Evolutionary conservation across 495 filamentous ascomycete species (phyloP), one percentile per base, ranked within the genome.

Genomic region (Aspergillus baeticus): DNA sequence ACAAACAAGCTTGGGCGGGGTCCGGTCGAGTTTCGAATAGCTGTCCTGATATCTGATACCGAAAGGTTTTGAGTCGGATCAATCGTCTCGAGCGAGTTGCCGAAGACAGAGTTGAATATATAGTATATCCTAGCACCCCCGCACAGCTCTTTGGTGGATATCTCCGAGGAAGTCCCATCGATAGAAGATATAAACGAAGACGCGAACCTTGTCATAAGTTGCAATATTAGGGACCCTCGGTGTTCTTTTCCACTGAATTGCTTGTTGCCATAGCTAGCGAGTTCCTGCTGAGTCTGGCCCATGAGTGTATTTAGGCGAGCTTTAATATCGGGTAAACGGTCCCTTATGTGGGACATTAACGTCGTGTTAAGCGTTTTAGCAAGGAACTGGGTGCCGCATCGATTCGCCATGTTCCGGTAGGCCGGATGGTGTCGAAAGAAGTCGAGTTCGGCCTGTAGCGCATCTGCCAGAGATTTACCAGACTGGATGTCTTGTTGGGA

Each of bases 61-160:
- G 92, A 94, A 59, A 99, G 84, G 66, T 98, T 98, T 17, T 86
- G 87, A 1, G 92, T 98, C 6, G 94, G 94, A 63, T 98, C 92
- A 58, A 99, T 96, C 6, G 91, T 88, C 69, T 98, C 95, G 21
- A 99, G 76, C 10, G 93, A 96, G 71, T 95, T 96, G 44, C 94
- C 95, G 71, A 98, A 99, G 13, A 99, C 95, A 36, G 93, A 96
- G 71, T 99, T 99, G 79, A 99, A 99, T 49, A 99, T 98, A 71
- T 99, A 99, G 73, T 99, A 99, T 58, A 99, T 97, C 21, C 94
- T 84, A 15, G 94, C 94, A 55, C 94, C 94, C 61, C 94, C 94
- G 64, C 94, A 96, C 4, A 99, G 86, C 65, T 99, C 94, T 70
- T 98, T 98, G 6, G 94, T 99, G 7, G 95, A 97, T 57, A 99